Conservation (phyloP, 177 flowering plant species). For the Vitis hybrid region DNA sequence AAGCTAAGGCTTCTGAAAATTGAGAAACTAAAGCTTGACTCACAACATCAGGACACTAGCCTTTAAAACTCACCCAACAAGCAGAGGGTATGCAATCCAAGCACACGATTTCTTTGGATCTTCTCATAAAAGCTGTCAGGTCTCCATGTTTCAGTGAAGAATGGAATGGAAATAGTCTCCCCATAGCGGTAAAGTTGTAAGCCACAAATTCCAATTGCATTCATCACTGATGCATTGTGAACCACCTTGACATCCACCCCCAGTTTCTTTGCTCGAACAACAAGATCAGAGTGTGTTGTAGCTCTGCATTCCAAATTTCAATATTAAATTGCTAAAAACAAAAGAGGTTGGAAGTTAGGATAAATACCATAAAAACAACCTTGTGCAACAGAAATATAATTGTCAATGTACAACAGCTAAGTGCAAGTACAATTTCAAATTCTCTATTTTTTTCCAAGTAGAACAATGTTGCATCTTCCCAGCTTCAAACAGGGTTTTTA, state of each 20-base stretch:
- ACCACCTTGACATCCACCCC: conserved; percentile 78
- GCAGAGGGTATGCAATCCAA: conserved; percentile 92
- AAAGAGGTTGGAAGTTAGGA: too few species aligned
- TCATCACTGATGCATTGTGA: conserved; percentile 95
- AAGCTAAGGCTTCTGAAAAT: not conserved
- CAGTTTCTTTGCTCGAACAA: conserved; percentile 82
- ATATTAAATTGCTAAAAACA: not conserved
- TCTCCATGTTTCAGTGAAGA: conserved; percentile 91
- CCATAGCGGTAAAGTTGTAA: conserved; percentile 93
- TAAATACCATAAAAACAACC: too few species aligned
- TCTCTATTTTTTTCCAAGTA: too few species aligned
- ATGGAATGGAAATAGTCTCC: conserved; percentile 89
- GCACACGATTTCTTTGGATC: conserved; percentile 60
- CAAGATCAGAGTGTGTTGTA: conserved; percentile 90
- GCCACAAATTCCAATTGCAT: conserved; percentile 93
- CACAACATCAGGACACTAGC: not conserved
- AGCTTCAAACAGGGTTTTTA: too few species aligned
- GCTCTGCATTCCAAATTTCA: conserved; percentile 50
- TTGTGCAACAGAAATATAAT: too few species aligned
- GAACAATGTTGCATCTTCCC: too few species aligned
- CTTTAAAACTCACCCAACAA: conserved; percentile 61
- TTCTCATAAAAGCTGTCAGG: conserved; percentile 96
- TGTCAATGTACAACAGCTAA: too few species aligned
- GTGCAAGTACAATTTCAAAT: too few species aligned
- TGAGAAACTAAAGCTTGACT: not conserved